phyloP scores from a whole-genome alignment of 768 basidiomycete genomes.

The Kockovaella imperatae region DNA sequence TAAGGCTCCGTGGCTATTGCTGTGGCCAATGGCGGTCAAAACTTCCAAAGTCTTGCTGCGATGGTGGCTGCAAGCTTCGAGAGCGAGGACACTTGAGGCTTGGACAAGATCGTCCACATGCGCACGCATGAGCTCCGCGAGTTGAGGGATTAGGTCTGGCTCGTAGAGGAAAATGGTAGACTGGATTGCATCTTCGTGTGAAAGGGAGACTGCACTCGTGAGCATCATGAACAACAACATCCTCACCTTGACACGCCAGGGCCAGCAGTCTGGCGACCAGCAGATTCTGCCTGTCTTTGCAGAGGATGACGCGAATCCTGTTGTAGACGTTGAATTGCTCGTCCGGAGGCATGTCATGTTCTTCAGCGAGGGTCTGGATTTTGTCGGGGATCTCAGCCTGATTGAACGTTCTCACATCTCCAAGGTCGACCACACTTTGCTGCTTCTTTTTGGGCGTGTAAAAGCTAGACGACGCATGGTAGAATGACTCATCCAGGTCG shows the following conservation, averaged over 20 bases:
- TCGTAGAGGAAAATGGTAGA: slow-evolving; percentile 81
- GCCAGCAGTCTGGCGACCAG: slow-evolving; percentile 73
- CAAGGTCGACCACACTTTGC: background rate
- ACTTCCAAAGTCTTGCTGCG: slow-evolving; percentile 77
- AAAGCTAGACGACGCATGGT: no score
- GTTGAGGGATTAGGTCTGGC: slow-evolving; percentile 78
- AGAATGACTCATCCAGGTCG: no score
- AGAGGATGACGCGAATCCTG: slow-evolving; percentile 75
- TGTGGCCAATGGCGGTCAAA: slow-evolving; percentile 80
- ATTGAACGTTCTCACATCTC: background rate
- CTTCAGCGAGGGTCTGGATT: slow-evolving; percentile 63
- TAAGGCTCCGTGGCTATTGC: slow-evolving; percentile 89
- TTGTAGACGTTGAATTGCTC: slow-evolving; percentile 74
- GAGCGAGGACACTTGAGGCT: slow-evolving; percentile 74
- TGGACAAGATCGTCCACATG: slow-evolving; percentile 65
- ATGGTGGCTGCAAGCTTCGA: slow-evolving; percentile 84
- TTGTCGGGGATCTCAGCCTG: slow-evolving; percentile 51
- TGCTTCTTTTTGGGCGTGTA: no score
- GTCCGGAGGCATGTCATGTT: slow-evolving; percentile 61
- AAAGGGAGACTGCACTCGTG: slow-evolving; percentile 76
- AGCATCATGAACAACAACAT: slow-evolving; percentile 1
- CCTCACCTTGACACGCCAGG: slow-evolving; percentile 67
- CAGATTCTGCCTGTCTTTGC: slow-evolving; percentile 62
- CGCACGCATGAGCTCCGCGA: slow-evolving; percentile 78
- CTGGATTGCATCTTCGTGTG: slow-evolving; percentile 63